Percentiles rank a stretch among this genome's conserved stretches.
Conservation (phyloP, 176 grass and related monocot species). For the Carex pumila region DNA sequence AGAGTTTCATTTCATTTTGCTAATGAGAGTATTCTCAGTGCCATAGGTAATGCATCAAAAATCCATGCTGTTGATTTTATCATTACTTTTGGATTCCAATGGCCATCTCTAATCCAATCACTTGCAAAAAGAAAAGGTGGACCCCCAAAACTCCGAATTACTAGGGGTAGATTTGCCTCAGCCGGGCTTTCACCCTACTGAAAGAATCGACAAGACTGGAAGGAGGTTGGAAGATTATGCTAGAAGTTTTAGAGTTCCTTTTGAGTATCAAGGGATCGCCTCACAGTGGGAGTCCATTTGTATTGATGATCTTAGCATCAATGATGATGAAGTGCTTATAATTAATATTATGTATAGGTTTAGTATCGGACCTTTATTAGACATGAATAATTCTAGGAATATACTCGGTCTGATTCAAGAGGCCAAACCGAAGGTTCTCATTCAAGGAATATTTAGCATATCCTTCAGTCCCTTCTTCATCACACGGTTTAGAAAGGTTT, state of each 20-base stretch:
- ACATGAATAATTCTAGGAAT: slow-evolving; percentile 28
- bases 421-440: slow-evolving; percentile 26
- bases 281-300: slow-evolving; percentile 43
- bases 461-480: not conserved
- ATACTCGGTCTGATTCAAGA: slow-evolving; percentile 27
- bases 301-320: slow-evolving; percentile 34
- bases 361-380: slow-evolving; percentile 21
- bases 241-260: not conserved
- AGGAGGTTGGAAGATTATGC: not conserved
- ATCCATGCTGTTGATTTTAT: slow-evolving; percentile 56
- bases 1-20: slow-evolving; percentile 35
- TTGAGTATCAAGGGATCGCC: slow-evolving; percentile 17
- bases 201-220: not conserved
- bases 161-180: slow-evolving; percentile 28
- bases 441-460: not conserved
- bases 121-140: slow-evolving; percentile 27
- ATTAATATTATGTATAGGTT: slow-evolving; percentile 30
- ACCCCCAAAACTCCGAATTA: slow-evolving; percentile 39
- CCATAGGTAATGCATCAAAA: slow-evolving; percentile 8
- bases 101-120: slow-evolving; percentile 41
- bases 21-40: slow-evolving; percentile 54
- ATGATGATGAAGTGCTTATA: slow-evolving; percentile 31
- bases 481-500: slow-evolving; percentile 24
- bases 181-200: not conserved
- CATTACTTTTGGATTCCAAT: slow-evolving; percentile 51